phyloP scores from a whole-genome alignment of 2,329 filamentous ascomycete genomes.

The Sclerotinia borealis region DNA sequence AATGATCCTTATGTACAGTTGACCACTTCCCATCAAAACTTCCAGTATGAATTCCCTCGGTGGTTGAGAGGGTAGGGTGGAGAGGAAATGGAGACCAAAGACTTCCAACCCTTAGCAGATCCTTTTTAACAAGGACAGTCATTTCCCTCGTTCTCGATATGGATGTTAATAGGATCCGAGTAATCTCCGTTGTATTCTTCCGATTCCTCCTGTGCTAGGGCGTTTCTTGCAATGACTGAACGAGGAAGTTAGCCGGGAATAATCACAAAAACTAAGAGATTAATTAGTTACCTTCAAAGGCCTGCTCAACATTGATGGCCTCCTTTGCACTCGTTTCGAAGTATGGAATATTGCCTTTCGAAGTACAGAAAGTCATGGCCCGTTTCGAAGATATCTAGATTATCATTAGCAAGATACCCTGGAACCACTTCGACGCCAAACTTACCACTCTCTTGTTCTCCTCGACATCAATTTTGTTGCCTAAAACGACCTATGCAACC shows the following conservation, averaged over 20 bases:
- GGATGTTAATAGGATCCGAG: constrained; percentile 96
- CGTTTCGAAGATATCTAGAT: constrained; percentile 83
- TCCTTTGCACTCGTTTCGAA: constrained; percentile 99
- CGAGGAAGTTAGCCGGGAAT: constrained; percentile 5
- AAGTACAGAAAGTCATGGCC: constrained; percentile 95
- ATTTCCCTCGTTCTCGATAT: constrained; percentile 88
- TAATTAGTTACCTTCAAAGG: constrained; percentile 51
- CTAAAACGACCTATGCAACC: constrained; percentile 71
- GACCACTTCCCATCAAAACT: constrained; percentile 12
- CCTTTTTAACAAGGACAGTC: constrained; percentile 77
- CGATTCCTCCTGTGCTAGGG: constrained; percentile 91
- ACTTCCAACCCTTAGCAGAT: constrained; percentile 5
- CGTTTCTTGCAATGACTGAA: constrained; percentile 89
- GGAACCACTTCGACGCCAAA: constrained; percentile 15
- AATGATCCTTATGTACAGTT: constrained; percentile 31
- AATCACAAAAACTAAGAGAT: neutral
- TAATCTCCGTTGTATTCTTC: constrained; percentile 98
- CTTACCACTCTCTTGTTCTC: constrained; percentile 89
- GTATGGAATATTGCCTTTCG: constrained; percentile 94
- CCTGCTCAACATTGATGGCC: constrained; percentile 93
- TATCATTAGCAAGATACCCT: constrained; percentile 20
- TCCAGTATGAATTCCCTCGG: constrained; percentile 3
- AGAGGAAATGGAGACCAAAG: constrained; percentile 7
- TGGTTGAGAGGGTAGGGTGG: neutral
- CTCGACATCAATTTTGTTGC: constrained; percentile 98